phyloP scores from a whole-genome alignment of 176 grass and related monocot genomes.

The Oryza meridionalis region DNA sequence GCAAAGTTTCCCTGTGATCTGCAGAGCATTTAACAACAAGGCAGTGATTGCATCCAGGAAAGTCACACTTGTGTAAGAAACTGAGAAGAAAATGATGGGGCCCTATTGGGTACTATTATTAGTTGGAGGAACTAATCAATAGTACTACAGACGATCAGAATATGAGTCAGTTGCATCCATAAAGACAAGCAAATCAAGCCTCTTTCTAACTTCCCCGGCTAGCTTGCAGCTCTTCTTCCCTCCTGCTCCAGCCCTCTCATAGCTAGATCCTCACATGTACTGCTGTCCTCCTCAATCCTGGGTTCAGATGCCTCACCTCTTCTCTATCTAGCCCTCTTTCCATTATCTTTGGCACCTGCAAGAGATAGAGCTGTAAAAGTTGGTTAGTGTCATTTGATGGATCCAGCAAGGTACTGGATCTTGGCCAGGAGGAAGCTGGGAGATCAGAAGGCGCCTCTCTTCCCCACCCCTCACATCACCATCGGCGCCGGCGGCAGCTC shows the following conservation, averaged over 20 bases:
- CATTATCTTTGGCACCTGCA: neutral
- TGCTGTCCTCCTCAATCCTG: slow-evolving; percentile 28
- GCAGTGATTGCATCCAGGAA: no score
- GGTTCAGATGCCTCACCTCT: slow-evolving; percentile 23
- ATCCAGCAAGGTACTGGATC: slow-evolving; percentile 63
- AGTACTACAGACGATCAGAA: slow-evolving; percentile 8
- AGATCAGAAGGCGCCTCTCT: slow-evolving; percentile 31
- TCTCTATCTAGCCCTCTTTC: slow-evolving; percentile 8
- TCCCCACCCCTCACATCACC: neutral
- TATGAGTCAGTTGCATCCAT: slow-evolving; percentile 23
- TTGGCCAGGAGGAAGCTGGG: slow-evolving; percentile 39
- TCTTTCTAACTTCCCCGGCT: neutral
- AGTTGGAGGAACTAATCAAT: slow-evolving; percentile 14
- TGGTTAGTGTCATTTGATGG: slow-evolving; percentile 39
- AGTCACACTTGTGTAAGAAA: slow-evolving; percentile 19
- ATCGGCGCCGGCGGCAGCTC: slow-evolving; percentile 15
- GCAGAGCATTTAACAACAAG: neutral
- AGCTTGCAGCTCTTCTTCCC: slow-evolving; percentile 34
- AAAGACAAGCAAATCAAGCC: slow-evolving; percentile 48
- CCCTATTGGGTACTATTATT: neutral
- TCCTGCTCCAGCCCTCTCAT: neutral
- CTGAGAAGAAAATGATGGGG: slow-evolving; percentile 13
- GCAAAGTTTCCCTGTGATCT: slow-evolving; percentile 3
- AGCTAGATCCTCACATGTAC: slow-evolving; percentile 9
- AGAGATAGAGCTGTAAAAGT: neutral